Base-by-base conservation (phyloP, 176 grass and related monocot species). In the Dactylis glomerata region DNA sequence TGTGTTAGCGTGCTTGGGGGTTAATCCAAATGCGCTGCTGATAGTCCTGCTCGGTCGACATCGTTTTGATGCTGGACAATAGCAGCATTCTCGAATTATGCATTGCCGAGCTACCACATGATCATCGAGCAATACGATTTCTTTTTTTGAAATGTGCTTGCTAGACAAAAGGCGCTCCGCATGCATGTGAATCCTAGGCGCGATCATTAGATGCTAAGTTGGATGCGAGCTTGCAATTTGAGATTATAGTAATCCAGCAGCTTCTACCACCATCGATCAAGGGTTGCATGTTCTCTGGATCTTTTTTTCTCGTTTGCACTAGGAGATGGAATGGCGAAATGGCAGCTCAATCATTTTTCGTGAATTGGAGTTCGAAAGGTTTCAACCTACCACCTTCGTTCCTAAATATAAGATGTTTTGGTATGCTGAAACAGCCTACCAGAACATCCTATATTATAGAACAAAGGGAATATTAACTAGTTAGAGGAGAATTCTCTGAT, bases 121-220 rank as follows among this genome's bases (percentile, higher is more conserved):
- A 42, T 1, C 41, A 36, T n/a, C n/a, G 23, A 31, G 40, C 84
- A 51, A 50, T 1, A 13, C 10, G 1, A 68, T 26, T 15, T 69
- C 6, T 7, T 40, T 16, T 36, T 31, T 26, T 23, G 8, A 69
- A 40, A 20, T 49, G 4, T 55, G 24, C 31, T 44, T 32, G 31
- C 3, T 66, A 24, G 36, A 56, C 42, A 46, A 56, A 68, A 50
- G 62, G 12, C 44, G 11, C 44, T 41, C 3, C 6, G n/a, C 86
- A 83, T 73, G 81, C 87, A 84, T 84, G 81, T 74, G 75, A 73
- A 74, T 54, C 74, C 44, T 79, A 78, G 41, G 65, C 73, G 24
- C 37, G 52, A 41, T 80, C 37, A 40, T 59, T 58, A 62, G 30
- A 62, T 73, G 67, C 32, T 75, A 19, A 12, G 15, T 32, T 67